Percentiles rank a stretch among this genome's conserved stretches.
Conservation (phyloP, 78 protist genomes). For the Guillardia theta region DNA sequence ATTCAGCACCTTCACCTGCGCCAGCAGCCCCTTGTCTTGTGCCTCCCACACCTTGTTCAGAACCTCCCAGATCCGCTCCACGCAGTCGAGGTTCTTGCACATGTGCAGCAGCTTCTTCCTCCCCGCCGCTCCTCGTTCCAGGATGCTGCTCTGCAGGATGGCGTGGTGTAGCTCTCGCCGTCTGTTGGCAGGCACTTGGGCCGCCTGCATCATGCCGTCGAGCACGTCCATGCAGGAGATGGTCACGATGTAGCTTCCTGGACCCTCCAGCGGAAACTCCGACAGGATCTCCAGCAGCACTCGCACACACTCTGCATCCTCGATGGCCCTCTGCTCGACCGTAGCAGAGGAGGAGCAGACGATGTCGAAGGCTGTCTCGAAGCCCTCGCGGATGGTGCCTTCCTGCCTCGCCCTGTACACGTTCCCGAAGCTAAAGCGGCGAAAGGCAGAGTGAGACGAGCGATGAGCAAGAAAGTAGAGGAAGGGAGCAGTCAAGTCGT, state of each 20-base stretch:
- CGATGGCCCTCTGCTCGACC: background rate
- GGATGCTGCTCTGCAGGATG: background rate
- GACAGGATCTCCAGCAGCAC: background rate
- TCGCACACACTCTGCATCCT: background rate
- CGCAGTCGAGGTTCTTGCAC: background rate
- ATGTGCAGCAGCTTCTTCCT: background rate
- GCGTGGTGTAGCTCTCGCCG: background rate
- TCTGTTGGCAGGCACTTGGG: background rate
- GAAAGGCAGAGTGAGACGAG: background rate
- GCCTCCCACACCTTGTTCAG: background rate
- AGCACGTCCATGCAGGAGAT: background rate
- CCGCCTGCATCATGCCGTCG: background rate
- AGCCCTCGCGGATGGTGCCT: background rate
- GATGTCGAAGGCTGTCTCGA: slow-evolving; percentile 4
- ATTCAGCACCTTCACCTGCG: background rate
- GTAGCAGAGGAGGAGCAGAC: background rate
- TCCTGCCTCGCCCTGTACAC: background rate
- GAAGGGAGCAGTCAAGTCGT: background rate
- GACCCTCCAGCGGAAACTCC: background rate
- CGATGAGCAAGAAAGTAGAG: background rate
- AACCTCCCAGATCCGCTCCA: background rate
- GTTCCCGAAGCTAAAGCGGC: background rate
- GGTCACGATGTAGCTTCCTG: background rate
- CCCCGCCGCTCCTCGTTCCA: background rate
- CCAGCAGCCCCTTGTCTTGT: background rate